Conservation (phyloP, 1,284 basidiomycete species). For the Marasmius fiardii region DNA sequence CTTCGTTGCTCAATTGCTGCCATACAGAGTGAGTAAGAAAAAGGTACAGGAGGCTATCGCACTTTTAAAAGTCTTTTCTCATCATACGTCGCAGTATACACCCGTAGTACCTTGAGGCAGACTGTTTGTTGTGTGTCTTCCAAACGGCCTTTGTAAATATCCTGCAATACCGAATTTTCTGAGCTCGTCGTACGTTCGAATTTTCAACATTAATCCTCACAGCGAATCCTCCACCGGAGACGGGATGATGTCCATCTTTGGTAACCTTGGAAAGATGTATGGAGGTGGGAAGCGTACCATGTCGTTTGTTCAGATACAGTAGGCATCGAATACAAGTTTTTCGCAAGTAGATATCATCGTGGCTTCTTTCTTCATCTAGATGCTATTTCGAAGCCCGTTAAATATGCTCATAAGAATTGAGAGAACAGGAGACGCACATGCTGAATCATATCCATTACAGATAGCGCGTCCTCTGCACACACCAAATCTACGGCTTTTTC, state of each 20-base stretch:
- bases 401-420: background rate
- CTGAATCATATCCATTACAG: background rate
- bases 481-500: background rate
- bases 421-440: background rate
- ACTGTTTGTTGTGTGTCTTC: too few relatives aligned
- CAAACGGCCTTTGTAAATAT: slow-evolving; percentile 8
- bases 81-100: background rate
- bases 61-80: slow-evolving; percentile 4
- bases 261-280: background rate
- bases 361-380: background rate
- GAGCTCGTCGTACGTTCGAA: background rate
- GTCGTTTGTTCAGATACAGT: too few relatives aligned
- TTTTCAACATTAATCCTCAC: background rate
- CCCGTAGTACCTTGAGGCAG: background rate
- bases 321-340: slow-evolving; percentile 1
- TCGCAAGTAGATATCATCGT: background rate
- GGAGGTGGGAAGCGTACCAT: background rate
- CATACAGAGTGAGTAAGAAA: background rate
- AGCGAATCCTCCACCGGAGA: slow-evolving; percentile 7
- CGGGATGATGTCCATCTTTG: slow-evolving; percentile 2
- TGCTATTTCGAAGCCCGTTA: background rate
- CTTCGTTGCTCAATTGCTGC: slow-evolving; percentile 12
- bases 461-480: background rate
- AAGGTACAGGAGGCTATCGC: background rate
- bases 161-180: background rate